Conservation (phyloP, 1,284 basidiomycete genomes). For the Rhodotorula sp. region DNA sequence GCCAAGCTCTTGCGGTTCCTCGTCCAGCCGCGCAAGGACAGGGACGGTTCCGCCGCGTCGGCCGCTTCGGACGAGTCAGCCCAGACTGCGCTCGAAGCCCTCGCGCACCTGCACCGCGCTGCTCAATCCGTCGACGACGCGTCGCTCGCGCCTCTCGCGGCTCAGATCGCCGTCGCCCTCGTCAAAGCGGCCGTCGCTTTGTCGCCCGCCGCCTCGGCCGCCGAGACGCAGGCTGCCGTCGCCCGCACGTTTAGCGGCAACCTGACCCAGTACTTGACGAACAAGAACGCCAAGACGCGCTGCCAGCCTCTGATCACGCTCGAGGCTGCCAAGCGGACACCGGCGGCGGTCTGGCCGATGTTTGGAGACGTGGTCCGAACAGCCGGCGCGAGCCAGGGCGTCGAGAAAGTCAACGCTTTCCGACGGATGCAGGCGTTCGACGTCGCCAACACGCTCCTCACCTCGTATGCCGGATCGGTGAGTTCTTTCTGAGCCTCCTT, state of each 20-base stretch:
- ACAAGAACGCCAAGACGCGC: constrained; percentile 41
- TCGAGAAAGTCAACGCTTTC: constrained; percentile 60
- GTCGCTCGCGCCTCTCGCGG: constrained; percentile 30
- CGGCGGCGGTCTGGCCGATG: constrained; percentile 29
- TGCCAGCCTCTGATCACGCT: constrained; percentile 34
- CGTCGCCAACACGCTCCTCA: constrained; percentile 67
- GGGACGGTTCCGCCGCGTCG: constrained; percentile 6
- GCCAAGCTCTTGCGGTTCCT: constrained; percentile 34
- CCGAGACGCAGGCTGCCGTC: constrained; percentile 14
- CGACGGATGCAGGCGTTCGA: constrained; percentile 71
- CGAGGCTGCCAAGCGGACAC: constrained; percentile 30
- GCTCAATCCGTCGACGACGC: constrained; percentile 27
- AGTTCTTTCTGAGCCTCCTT: not conserved
- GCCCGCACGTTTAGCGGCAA: constrained; percentile 20
- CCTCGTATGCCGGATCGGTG: constrained; percentile 20
- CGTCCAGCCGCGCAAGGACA: constrained; percentile 31
- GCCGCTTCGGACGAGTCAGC: constrained; percentile 14
- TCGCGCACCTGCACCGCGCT: constrained; percentile 34
- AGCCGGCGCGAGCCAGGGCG: constrained; percentile 14
- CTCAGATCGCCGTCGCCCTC: constrained; percentile 36
- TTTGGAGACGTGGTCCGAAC: constrained; percentile 22
- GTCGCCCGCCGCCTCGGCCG: constrained; percentile 8
- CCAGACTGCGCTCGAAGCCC: constrained; percentile 33
- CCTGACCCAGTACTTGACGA: constrained; percentile 35
- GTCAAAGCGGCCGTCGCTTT: constrained; percentile 31